Evolutionary conservation across 2,329 filamentous ascomycete genomes (phyloP).

Genomic region (Colletotrichum musicola): DNA sequence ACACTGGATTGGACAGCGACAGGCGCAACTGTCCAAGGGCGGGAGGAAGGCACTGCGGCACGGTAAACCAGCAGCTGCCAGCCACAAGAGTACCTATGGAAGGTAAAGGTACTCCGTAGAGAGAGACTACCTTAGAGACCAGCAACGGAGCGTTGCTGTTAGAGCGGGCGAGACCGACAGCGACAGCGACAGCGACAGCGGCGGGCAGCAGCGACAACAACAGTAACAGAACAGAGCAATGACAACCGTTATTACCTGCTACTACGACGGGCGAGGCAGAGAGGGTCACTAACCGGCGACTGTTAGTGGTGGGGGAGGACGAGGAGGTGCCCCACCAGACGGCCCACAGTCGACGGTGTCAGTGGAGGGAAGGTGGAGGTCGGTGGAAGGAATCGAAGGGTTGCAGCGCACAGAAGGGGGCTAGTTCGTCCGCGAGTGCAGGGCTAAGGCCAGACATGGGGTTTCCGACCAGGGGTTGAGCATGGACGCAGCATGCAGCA

Average conservation of each 20-base stretch:
- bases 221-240: background rate
- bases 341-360: conserved; percentile 32
- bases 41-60: conserved; percentile 3
- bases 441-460: conserved; percentile 37
- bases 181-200: conserved; percentile 6
- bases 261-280: background rate
- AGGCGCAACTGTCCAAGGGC: background rate
- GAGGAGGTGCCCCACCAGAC: conserved; percentile 25
- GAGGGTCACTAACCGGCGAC: conserved; percentile 18
- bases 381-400: conserved; percentile 39
- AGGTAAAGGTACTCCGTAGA: background rate
- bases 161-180: conserved; percentile 8
- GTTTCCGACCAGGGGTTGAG: conserved; percentile 31
- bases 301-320: conserved; percentile 24
- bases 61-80: background rate
- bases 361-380: conserved; percentile 35
- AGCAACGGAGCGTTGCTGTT: background rate
- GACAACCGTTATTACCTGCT: too few relatives aligned
- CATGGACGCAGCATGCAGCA: conserved; percentile 18
- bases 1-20: conserved; percentile 27
- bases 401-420: conserved; percentile 38
- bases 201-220: background rate
- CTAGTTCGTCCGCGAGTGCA: conserved; percentile 37
- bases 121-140: background rate
- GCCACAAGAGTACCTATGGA: background rate